These are phyloP conservation scores for Cornus suecica DNA, from an alignment of 148 eudicot genomes.

Conservation along the genomic window DNA sequence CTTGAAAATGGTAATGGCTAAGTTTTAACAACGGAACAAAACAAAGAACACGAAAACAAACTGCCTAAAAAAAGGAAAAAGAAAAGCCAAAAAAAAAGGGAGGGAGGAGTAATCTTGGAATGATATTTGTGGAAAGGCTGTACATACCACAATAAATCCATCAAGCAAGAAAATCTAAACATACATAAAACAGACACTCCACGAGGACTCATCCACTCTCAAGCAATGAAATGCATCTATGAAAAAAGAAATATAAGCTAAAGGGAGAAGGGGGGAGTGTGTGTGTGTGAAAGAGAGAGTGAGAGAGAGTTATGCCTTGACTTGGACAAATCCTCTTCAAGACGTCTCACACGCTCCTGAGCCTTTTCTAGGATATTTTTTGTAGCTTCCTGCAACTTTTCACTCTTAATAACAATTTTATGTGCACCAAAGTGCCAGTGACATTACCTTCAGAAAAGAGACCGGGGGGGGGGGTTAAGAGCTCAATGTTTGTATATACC, in stretches of 20 bases:
- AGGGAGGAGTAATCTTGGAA: not conserved
- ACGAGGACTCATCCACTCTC: too few species aligned
- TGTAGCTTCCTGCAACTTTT: conserved; percentile 43
- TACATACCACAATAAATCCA: not conserved
- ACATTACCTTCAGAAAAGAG: not conserved
- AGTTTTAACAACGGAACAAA: too few species aligned
- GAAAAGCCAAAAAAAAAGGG: too few species aligned
- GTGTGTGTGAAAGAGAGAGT: not conserved
- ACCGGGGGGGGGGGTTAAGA: too few species aligned
- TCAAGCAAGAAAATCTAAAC: too few species aligned
- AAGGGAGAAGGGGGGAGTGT: not conserved
- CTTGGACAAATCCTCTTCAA: conserved; percentile 66
- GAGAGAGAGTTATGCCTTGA: conserved; percentile 31
- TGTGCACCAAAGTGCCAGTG: not conserved
- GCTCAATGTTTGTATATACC: too few species aligned
- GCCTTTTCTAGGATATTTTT: conserved; percentile 58
- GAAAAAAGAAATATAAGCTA: not conserved
- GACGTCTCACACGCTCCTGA: conserved; percentile 53
- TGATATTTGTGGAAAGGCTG: not conserved
- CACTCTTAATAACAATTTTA: not conserved
- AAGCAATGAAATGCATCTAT: too few species aligned
- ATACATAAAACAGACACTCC: not conserved
- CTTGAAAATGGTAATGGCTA: too few species aligned
- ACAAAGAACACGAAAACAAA: not conserved
- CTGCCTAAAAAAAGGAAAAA: not conserved